phyloP scores from a whole-genome alignment of 2,329 filamentous ascomycete genomes.

The Sclerotiophoma versabilis region DNA sequence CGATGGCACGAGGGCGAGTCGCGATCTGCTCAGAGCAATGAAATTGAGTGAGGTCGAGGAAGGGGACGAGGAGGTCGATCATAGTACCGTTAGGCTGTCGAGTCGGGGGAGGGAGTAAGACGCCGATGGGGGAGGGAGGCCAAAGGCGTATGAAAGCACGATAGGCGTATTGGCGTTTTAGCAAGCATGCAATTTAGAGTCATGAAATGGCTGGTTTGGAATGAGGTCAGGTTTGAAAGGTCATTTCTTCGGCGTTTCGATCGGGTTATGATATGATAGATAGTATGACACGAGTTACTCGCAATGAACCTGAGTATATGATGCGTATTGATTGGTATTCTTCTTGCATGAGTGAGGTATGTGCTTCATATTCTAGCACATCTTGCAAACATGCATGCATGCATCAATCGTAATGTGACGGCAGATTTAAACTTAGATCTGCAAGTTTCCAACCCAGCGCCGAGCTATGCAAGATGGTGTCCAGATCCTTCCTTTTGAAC shows the following conservation, averaged over 20 bases:
- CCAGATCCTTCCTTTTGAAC: neutral
- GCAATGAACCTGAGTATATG: neutral
- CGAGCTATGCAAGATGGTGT: slow-evolving; percentile 13
- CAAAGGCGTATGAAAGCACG: neutral
- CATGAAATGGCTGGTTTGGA: too few relatives aligned
- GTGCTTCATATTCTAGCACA: neutral
- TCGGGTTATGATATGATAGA: too few relatives aligned
- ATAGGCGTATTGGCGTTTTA: neutral
- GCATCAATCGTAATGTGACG: neutral
- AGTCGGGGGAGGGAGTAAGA: slow-evolving; percentile 7
- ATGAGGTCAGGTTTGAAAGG: too few relatives aligned
- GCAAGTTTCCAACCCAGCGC: slow-evolving; percentile 1
- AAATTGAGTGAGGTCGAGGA: slow-evolving; percentile 36
- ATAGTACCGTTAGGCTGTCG: slow-evolving; percentile 19
- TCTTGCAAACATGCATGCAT: too few relatives aligned
- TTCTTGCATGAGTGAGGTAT: too few relatives aligned
- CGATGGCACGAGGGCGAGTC: slow-evolving; percentile 38
- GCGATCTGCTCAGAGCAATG: slow-evolving; percentile 44
- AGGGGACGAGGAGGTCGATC: slow-evolving; percentile 14
- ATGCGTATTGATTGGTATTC: neutral
- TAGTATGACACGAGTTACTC: too few relatives aligned
- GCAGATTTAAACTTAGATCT: neutral
- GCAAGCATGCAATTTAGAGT: too few relatives aligned
- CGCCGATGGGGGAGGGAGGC: neutral
- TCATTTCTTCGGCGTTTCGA: too few relatives aligned